Percentiles rank a stretch among this genome's conserved stretches.
Evolutionary conservation across 2,329 filamentous ascomycete species (phyloP).

Genomic region (Phialocephala sp.): DNA sequence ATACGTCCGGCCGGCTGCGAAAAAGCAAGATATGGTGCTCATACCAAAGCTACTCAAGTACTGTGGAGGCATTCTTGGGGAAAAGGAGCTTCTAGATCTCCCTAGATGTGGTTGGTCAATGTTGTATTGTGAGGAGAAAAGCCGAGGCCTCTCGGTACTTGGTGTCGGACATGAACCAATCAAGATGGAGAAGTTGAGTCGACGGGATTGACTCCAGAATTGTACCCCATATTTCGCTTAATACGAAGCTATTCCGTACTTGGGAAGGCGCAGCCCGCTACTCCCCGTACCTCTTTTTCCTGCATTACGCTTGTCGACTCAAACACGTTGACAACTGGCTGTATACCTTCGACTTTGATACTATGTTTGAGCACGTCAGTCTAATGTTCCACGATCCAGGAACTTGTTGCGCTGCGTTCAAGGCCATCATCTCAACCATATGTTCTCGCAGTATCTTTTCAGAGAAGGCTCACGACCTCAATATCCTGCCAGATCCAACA

Average conservation of each 20-base stretch:
- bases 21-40: too few species aligned
- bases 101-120: neutral
- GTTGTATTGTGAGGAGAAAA: neutral
- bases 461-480: neutral
- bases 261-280: neutral
- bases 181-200: neutral
- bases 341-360: too few species aligned
- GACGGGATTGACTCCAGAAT: neutral
- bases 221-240: constrained; percentile 23
- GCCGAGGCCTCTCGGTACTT: neutral
- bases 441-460: too few species aligned
- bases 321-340: too few species aligned
- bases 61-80: neutral
- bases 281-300: too few species aligned
- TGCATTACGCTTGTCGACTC: too few species aligned
- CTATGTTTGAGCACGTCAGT: too few species aligned
- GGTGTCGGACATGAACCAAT: neutral
- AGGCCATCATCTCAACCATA: neutral
- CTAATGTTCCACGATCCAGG: too few species aligned
- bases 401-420: neutral
- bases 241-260: neutral
- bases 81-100: too few species aligned
- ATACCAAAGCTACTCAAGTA: neutral
- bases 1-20: neutral
- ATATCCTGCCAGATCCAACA: neutral